A percentile compares a stretch with the other conserved stretches of the same genome.
These are phyloP conservation scores for Sugiyamaella smithiae DNA, from an alignment of 805 yeast species.

Conservation along the genomic window DNA sequence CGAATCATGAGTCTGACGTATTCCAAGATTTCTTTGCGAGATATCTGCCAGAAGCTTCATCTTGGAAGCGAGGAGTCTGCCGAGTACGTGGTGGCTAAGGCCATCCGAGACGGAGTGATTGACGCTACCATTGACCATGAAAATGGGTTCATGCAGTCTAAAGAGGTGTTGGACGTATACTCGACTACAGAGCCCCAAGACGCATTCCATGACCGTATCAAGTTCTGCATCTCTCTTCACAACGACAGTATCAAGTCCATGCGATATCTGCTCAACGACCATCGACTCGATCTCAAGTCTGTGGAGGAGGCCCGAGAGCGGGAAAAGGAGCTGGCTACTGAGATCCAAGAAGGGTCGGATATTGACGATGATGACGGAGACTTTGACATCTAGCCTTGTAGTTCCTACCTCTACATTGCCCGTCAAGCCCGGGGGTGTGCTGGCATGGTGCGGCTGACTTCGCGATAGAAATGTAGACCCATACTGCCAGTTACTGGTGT, in stretches of 20 bases:
- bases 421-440: too few relatives aligned
- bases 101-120: slow-evolving; percentile 95
- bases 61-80: slow-evolving; percentile 94
- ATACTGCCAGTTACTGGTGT: not conserved
- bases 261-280: slow-evolving; percentile 74
- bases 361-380: slow-evolving; percentile 42
- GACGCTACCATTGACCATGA: slow-evolving; percentile 93
- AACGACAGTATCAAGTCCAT: slow-evolving; percentile 91
- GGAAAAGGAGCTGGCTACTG: slow-evolving; percentile 48
- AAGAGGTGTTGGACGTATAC: slow-evolving; percentile 81
- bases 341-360: slow-evolving; percentile 43
- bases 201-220: slow-evolving; percentile 89
- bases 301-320: slow-evolving; percentile 57
- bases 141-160: slow-evolving; percentile 85
- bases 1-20: slow-evolving; percentile 89
- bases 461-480: not conserved
- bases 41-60: slow-evolving; percentile 87
- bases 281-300: slow-evolving; percentile 47
- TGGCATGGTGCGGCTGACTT: not conserved
- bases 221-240: slow-evolving; percentile 84
- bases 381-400: slow-evolving; percentile 34
- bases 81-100: slow-evolving; percentile 94
- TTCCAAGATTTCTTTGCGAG: slow-evolving; percentile 85
- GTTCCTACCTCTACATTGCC: too few relatives aligned
- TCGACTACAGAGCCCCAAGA: slow-evolving; percentile 83